Base-by-base conservation (phyloP, 108 stramenopile genomes). In the Pseudonitzschia delicatissima region DNA sequence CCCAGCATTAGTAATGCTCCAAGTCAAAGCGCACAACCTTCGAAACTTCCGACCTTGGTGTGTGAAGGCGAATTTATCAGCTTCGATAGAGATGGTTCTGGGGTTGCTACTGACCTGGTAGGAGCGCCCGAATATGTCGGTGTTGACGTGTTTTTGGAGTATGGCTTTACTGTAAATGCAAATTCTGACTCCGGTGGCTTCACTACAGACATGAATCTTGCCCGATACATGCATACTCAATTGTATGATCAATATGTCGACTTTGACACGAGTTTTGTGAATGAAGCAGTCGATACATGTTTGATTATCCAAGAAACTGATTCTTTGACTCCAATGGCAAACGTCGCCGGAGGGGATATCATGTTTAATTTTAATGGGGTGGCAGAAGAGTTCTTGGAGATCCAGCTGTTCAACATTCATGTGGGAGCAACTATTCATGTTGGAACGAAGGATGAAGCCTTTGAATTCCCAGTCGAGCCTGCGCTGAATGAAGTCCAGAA, bases 81-180 rank as follows among this genome's bases (percentile, higher is more conserved):
- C 11, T 51, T 51, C 23, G 25, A 51, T 28, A 28, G 25, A 51
- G 50, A 51, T 51, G 50, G 50, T 9, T 51, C 50, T 28, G 50
- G 50, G 12, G 25, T 51, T 7, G 21, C 50, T 51, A 51, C 50
- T 18, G 50, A 51, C 25, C 11, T 51, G 12, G 23, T 51, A 26
- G 50, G 50, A 13, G 50, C 50, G 13, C 21, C 50, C 7, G 20
- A 51, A 4, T 51, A 23, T 28, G 50, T 23, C 5, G 23, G 25
- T 28, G 21, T 23, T 6, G 5, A 25, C 27, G 50, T 25, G 27
- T 51, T 51, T 11, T 51, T 51, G 50, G 62, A 44, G 9, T 20
- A 44, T 25, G 62, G 62, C 4, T 62, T 62, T 45, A 25, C 20
- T 40, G 62, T 62, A 11, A 62, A 62, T 62, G 62, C 62, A 44